Base-by-base conservation (phyloP, 1,284 basidiomycete species). In the Ustilago shanxiensis region DNA sequence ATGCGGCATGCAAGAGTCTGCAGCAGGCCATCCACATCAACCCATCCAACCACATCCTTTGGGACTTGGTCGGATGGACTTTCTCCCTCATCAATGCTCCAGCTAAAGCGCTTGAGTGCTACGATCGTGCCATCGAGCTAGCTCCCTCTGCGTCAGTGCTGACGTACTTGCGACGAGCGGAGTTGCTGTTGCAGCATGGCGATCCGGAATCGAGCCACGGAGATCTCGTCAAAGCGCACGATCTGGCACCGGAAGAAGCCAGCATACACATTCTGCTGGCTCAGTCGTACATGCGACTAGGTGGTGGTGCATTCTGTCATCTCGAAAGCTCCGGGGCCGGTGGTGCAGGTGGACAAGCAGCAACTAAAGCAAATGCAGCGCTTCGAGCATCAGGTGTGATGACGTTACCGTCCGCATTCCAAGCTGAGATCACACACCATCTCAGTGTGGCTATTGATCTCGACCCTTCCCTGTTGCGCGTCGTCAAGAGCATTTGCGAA, bases 201-300 rank as follows among this genome's bases (percentile, higher is more conserved):
- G 57, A 69, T 24, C 37, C 58, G 18, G 70, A 78, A 18, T 65
- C 60, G 24, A 78, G 80, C 39, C 84, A 85, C 57, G 51, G 58
- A 3, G 81, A 84, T 57, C 63, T 85, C n/a, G 72, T 82, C 16
- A 22, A 52, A 2, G 83, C 79, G 22, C 72, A 75, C 52, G 79
- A 78, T 8, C 45, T 83, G 13, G 80, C 79, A 9, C 82, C 83
- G 3, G 68, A 80, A 24, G 84, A 85, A 52, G 79, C 82, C 16
- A 78, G 76, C 37, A 74, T 85, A 14, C 84, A 85, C 39, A 57
- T 85, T 31, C 62, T 85, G 54, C 66, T 85, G 1, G 84, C 84
- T 9, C 76, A 83, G 64, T 79, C 79, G 22, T 85, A 84, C 67
- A 85, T 85, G 84, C 76, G 81, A 1, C 52, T 82, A 24, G 83